Conservation (phyloP, 2,329 filamentous ascomycete species). For the Nemania sp. region DNA sequence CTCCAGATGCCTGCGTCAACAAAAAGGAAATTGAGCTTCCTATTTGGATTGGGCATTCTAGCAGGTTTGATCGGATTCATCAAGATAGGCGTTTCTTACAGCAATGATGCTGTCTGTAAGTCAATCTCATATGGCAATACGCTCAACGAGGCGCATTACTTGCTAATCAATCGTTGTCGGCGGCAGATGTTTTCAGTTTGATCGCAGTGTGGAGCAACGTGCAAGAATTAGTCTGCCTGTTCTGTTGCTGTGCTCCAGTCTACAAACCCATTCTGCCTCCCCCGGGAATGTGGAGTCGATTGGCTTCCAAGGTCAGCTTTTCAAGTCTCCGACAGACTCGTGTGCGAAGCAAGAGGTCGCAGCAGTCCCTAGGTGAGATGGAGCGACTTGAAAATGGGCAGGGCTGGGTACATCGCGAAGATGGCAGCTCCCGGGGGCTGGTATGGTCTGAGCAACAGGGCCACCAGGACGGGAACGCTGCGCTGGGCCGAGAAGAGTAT, state of each 20-base stretch:
- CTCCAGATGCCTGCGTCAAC: background rate
- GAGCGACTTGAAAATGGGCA: no score
- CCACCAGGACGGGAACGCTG: no score
- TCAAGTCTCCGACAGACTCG: background rate
- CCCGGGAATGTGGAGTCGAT: background rate
- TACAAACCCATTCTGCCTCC: background rate
- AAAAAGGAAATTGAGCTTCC: background rate
- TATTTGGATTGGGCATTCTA: background rate
- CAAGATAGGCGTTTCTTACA: background rate
- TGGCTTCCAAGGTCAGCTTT: background rate
- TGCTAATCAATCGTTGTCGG: background rate
- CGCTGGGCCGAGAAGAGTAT: no score
- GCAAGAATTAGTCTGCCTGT: background rate
- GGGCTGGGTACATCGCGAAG: background rate
- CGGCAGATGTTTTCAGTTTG: background rate
- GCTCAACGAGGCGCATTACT: background rate
- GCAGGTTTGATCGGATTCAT: background rate
- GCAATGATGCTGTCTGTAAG: background rate
- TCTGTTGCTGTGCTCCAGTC: background rate
- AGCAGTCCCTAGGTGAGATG: no score
- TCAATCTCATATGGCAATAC: background rate
- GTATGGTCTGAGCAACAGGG: background rate
- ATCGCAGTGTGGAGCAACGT: background rate
- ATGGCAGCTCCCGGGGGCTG: background rate
- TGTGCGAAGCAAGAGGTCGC: background rate